Base-by-base conservation (phyloP, 306 rosid species). In the Pachyrhizus erosus region DNA sequence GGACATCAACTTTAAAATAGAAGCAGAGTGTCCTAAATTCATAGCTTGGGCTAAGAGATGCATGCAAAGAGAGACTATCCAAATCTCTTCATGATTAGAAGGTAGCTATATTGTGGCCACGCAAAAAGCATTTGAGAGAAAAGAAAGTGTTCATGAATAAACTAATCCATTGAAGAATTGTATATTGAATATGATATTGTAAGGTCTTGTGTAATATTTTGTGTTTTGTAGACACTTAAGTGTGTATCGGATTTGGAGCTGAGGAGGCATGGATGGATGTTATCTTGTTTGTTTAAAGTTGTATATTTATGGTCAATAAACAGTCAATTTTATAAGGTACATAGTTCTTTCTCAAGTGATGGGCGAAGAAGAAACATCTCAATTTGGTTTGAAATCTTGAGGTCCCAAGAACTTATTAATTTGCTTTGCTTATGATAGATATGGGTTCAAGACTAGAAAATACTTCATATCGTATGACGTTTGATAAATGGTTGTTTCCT, bases 1-100 rank as follows among this genome's bases (percentile, higher is more conserved):
- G 89, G 85, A 27, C 52, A 90, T 80, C 0, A 77, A 85, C 39
- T 85, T 88, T 77, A 88, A 82, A 60, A 72, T 83, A 26, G 90
- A 87, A 72, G 49, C 62, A 4, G 88, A 78, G 86, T 85, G 87
- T 21, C 94, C 92, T 66, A 86, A 86, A 71, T 58, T 89, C 1
- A 10, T 87, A 23, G 79, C 58, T n/a, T 89, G 92, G 92, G 87
- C 48, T 11, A 87, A 60, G 64, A 88, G 89, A 43, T 85, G 92
- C 80, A n/a, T 81, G 61, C 71, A 85, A 17, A 81, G 34, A 43
- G 81, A 88, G 48, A 26, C 82, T 73, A 86, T 88, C 87, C 57
- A 90, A 78, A 8, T 26, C 87, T 14, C 88, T 88, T 52, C 84
- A 88, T 24, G 72, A 81, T 84, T 73, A 83, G 57, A 82, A 78